These are phyloP conservation scores for Teratosphaeria pseudoeucalypti DNA, from an alignment of 2,329 filamentous ascomycete genomes.

Conservation along the genomic window DNA sequence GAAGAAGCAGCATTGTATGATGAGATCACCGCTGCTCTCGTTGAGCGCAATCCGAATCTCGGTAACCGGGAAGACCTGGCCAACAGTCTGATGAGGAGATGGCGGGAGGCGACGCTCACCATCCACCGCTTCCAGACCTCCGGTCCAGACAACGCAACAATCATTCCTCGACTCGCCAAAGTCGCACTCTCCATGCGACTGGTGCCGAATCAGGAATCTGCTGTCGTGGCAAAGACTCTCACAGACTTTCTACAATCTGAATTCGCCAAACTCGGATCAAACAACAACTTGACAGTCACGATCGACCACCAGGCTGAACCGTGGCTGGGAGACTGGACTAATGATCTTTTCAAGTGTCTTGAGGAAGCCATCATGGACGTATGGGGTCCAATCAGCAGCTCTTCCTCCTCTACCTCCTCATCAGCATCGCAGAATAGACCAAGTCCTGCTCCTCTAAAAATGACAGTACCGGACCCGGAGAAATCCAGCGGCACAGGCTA, in stretches of 20 bases:
- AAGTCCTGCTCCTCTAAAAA: neutral
- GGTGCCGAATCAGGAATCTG: conserved; percentile 84
- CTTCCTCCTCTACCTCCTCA: neutral
- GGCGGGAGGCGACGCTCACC: conserved; percentile 90
- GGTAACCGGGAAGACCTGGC: conserved; percentile 61
- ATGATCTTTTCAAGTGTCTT: conserved; percentile 81
- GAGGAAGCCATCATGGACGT: conserved; percentile 75
- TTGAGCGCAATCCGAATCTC: conserved; percentile 58
- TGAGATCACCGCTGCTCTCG: conserved; percentile 69
- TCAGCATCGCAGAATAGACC: neutral
- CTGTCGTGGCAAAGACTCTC: conserved; percentile 60
- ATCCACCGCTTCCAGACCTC: conserved; percentile 90
- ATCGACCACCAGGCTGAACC: conserved; percentile 93
- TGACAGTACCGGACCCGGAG: neutral
- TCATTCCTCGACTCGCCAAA: conserved; percentile 82
- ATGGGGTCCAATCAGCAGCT: conserved; percentile 53
- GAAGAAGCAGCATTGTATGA: conserved; percentile 74
- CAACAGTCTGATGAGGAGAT: conserved; percentile 77
- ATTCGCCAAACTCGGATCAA: conserved; percentile 65
- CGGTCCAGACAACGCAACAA: conserved; percentile 74
- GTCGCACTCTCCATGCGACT: conserved; percentile 83
- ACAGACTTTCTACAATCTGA: conserved; percentile 57
- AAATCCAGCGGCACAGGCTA: conserved; percentile 7
- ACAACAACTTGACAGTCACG: conserved; percentile 68
- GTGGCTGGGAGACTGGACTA: conserved; percentile 82